These are phyloP conservation scores for Drechslerella coelobrocha DNA, from an alignment of 2,329 filamentous ascomycete species.

Conservation along the genomic window DNA sequence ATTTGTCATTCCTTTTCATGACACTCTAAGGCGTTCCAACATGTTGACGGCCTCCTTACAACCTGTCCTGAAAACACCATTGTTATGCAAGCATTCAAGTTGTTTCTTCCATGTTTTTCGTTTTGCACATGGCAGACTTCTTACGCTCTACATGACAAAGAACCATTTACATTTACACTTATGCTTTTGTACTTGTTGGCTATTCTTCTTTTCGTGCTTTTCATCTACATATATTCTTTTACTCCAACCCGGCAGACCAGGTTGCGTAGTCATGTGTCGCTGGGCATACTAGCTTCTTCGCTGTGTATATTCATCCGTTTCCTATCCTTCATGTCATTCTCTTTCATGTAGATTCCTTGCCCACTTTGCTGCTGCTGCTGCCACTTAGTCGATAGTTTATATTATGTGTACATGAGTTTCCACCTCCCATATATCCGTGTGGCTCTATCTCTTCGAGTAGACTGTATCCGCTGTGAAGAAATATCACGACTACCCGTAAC, in stretches of 20 bases:
- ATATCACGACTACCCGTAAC: too few species aligned
- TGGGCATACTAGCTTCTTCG: background rate
- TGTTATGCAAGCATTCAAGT: too few species aligned
- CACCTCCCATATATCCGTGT: background rate
- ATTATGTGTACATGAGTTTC: slow-evolving; percentile 28
- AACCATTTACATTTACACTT: too few species aligned
- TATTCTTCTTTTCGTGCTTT: background rate
- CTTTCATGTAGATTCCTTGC: slow-evolving; percentile 27
- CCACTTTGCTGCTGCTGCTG: slow-evolving; percentile 8
- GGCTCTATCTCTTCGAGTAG: background rate
- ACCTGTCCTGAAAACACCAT: too few species aligned
- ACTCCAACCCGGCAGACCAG: background rate
- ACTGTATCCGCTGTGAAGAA: too few species aligned
- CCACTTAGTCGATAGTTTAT: slow-evolving; percentile 48
- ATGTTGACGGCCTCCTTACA: background rate
- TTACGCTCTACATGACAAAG: too few species aligned
- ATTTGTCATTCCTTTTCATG: slow-evolving; percentile 8
- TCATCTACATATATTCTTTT: background rate
- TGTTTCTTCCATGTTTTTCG: too few species aligned
- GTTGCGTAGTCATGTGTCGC: background rate
- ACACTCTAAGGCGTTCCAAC: slow-evolving; percentile 5
- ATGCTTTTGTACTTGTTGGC: too few species aligned
- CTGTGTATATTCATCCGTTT: slow-evolving; percentile 3
- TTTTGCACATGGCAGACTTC: too few species aligned
- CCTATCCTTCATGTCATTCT: background rate